Evolutionary conservation across 805 yeast species (phyloP), one percentile per base, ranked within the genome.

Genomic region (Nadsonia fulvescens): DNA sequence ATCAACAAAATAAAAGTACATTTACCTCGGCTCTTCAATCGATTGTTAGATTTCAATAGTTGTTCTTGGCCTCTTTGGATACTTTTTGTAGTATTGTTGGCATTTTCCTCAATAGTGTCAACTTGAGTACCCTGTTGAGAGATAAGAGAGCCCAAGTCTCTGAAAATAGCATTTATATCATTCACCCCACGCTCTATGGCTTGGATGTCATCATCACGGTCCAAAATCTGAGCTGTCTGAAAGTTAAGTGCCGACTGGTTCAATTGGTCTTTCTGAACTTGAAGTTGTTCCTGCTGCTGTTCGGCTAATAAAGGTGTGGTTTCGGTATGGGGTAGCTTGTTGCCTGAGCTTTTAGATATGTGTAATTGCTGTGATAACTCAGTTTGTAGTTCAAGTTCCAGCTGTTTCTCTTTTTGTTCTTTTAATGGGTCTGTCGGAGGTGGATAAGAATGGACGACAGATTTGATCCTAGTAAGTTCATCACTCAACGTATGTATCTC

Each of bases 121-220:
- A 83, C 61, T 37, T 77, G 82, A 15, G 65, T 70, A 5, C 93
- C 93, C 45, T 83, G 95, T 46, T 79, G 83, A 27, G 62, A 57
- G 2, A 83, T 89, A 39, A 83, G 53, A 19, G 67, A 62, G 9
- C 82, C 81, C 30, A 83, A 49, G 40, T 82, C 93, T 37, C 70
- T 69, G 46, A 81, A 82, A 4, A 83, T 82, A 6, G 81, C 61
- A 46, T 83, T 82, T 21, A 83, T 78, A 37, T 83, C 94, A 28
- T 61, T 64, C 7, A 82, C 79, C 0, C 93, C 92, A 21, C 67
- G 66, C 22, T 74, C 70, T 6, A 82, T 72, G 33, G 66, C 70
- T 15, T 59, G 56, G 16, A 83, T 75, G 34, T 79, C 89, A 13
- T 65, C 53, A 28, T 75, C 71, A 29, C 94, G 54, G 40, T 79